Percentiles rank a stretch among this genome's conserved stretches.
Evolutionary conservation across 768 basidiomycete genomes (phyloP).

Genomic region (Tylopilus vinaceipallidus): DNA sequence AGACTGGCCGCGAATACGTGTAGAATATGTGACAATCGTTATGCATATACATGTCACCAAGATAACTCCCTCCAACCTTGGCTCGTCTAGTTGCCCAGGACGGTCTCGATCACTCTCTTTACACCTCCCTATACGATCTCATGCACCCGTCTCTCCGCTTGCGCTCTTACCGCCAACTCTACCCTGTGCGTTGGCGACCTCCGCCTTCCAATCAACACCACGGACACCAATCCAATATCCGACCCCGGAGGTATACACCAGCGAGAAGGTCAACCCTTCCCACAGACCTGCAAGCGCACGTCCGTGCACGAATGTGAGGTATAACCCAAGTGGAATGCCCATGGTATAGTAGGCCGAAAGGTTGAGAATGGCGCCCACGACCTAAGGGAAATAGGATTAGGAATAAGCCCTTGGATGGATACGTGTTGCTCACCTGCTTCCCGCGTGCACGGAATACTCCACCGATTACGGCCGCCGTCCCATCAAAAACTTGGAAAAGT

Average conservation of each 20-base stretch:
- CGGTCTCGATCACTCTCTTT: not conserved
- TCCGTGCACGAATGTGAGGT: slow-evolving; percentile 61
- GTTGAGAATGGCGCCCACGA: slow-evolving; percentile 65
- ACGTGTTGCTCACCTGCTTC: slow-evolving; percentile 49
- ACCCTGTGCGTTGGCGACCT: slow-evolving; percentile 26
- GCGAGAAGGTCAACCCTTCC: slow-evolving; percentile 73
- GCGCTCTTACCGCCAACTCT: slow-evolving; percentile 41
- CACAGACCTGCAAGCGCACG: slow-evolving; percentile 75
- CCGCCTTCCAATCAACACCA: slow-evolving; percentile 69
- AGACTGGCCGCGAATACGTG: not conserved
- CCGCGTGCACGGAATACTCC: slow-evolving; percentile 85
- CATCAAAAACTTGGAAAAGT: slow-evolving; percentile 86
- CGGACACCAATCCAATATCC: slow-evolving; percentile 53
- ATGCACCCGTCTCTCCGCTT: slow-evolving; percentile 18
- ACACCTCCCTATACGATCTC: not conserved
- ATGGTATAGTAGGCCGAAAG: slow-evolving; percentile 74
- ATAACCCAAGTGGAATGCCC: slow-evolving; percentile 81
- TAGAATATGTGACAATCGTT: not conserved
- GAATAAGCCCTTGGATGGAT: not conserved
- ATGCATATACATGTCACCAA: too few relatives aligned
- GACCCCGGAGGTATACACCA: slow-evolving; percentile 58
- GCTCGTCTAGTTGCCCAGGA: too few relatives aligned
- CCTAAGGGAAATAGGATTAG: slow-evolving; percentile 32
- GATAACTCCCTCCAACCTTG: too few relatives aligned
- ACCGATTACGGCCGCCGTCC: slow-evolving; percentile 58